Evolutionary conservation across 2,329 filamentous ascomycete genomes (phyloP).

Genomic region (Diplodia corticola): DNA sequence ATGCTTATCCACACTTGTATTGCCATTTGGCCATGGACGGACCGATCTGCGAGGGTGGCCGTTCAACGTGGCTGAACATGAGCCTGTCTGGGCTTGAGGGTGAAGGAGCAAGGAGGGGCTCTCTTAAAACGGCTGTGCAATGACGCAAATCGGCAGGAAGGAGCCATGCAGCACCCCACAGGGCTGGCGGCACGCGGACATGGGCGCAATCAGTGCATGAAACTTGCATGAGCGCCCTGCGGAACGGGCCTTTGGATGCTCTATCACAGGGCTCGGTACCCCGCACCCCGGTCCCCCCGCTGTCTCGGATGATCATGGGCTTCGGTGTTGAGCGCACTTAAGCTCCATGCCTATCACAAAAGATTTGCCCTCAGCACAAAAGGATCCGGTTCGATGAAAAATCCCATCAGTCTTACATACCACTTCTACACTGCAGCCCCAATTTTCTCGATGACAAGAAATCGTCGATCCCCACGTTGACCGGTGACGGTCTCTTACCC

Average conservation of each 20-base stretch:
- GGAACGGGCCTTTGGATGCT: background rate
- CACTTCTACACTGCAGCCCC: background rate
- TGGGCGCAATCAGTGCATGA: background rate
- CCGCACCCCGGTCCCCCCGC: background rate
- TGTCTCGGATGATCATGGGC: background rate
- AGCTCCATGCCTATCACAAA: background rate
- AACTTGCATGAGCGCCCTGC: constrained; percentile 11
- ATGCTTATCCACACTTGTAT: background rate
- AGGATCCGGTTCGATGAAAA: background rate
- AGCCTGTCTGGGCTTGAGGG: background rate
- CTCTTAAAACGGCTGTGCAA: background rate
- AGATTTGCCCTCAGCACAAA: background rate
- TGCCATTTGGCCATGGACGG: background rate
- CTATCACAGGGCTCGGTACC: constrained; percentile 3
- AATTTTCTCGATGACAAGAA: background rate
- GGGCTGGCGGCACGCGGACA: background rate
- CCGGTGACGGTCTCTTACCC: constrained; percentile 7
- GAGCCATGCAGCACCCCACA: background rate
- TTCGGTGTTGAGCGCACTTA: background rate
- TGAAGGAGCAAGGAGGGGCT: background rate
- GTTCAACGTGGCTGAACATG: background rate
- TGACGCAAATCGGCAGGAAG: constrained; percentile 3
- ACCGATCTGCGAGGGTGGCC: background rate
- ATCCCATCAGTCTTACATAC: background rate
- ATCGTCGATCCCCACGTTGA: background rate